phyloP scores from a whole-genome alignment of 257 asterid genomes.

The Lycium ferocissimum region DNA sequence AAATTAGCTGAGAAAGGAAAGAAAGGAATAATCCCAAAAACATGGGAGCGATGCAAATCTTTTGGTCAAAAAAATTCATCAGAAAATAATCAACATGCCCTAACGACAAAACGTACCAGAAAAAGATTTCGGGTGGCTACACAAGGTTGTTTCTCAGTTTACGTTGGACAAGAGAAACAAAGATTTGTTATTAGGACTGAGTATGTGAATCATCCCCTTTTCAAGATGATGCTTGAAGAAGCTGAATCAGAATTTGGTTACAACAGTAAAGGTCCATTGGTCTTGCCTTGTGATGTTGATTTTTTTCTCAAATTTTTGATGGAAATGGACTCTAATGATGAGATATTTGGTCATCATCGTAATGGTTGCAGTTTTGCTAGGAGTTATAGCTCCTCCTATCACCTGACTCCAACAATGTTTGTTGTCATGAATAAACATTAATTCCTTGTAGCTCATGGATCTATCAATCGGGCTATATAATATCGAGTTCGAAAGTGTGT shows the following conservation, averaged over 20 bases:
- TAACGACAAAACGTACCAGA: slow-evolving; percentile 38
- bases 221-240: slow-evolving; percentile 62
- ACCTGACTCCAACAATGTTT: slow-evolving; percentile 38
- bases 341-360: neutral
- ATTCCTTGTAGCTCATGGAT: neutral
- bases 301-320: slow-evolving; percentile 46
- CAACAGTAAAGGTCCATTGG: slow-evolving; percentile 57
- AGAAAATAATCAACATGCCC: neutral
- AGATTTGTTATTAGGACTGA: slow-evolving; percentile 57
- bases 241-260: slow-evolving; percentile 69
- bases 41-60: slow-evolving; percentile 68
- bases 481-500: neutral
- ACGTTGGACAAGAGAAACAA: slow-evolving; percentile 56
- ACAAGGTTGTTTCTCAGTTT: slow-evolving; percentile 62
- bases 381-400: slow-evolving; percentile 40
- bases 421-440: slow-evolving; percentile 26
- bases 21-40: slow-evolving; percentile 57
- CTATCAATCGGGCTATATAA: neutral
- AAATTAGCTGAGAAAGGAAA: slow-evolving; percentile 35
- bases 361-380: slow-evolving; percentile 40
- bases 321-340: slow-evolving; percentile 48
- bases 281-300: slow-evolving; percentile 64
- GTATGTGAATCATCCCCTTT: slow-evolving; percentile 62
- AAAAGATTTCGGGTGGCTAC: slow-evolving; percentile 41
- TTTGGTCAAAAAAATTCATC: slow-evolving; percentile 38